phyloP scores from a whole-genome alignment of 208 protist genomes.

The Crithidia mellificae region DNA sequence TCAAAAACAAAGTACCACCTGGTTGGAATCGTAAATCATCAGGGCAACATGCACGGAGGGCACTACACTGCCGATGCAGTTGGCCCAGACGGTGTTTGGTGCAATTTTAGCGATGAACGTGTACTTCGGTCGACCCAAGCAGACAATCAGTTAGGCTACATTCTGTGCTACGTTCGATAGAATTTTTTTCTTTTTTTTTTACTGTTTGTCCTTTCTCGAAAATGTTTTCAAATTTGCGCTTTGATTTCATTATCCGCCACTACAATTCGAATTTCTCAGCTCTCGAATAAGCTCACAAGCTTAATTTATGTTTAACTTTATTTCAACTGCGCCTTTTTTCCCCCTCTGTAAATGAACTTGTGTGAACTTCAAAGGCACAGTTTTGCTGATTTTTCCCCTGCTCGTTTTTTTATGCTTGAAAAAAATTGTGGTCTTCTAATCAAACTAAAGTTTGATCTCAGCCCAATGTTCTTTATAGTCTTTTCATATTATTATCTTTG shows the following conservation, averaged over 20 bases:
- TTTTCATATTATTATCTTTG: too few species aligned
- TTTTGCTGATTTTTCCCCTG: too few species aligned
- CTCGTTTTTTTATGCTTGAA: too few species aligned
- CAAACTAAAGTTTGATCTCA: too few species aligned
- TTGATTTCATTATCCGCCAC: background rate
- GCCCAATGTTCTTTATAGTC: too few species aligned
- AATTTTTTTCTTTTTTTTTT: too few species aligned
- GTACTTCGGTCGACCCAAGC: constrained; percentile 41
- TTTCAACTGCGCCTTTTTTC: background rate
- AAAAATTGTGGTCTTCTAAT: too few species aligned
- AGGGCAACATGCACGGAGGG: constrained; percentile 89
- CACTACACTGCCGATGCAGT: constrained; percentile 89
- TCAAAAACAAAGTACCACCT: constrained; percentile 69
- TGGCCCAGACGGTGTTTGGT: constrained; percentile 72
- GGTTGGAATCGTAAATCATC: constrained; percentile 89
- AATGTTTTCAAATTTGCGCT: too few species aligned
- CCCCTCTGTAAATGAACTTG: background rate
- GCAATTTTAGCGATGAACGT: constrained; percentile 80
- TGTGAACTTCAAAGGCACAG: background rate
- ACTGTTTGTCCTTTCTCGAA: background rate
- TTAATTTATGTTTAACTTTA: too few species aligned
- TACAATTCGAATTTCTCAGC: background rate
- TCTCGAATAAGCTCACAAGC: too few species aligned
- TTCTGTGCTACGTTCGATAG: constrained; percentile 72
- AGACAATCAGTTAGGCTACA: constrained; percentile 69